These are phyloP conservation scores for Galerina sulciceps DNA, from an alignment of 768 basidiomycete species.

Conservation along the genomic window DNA sequence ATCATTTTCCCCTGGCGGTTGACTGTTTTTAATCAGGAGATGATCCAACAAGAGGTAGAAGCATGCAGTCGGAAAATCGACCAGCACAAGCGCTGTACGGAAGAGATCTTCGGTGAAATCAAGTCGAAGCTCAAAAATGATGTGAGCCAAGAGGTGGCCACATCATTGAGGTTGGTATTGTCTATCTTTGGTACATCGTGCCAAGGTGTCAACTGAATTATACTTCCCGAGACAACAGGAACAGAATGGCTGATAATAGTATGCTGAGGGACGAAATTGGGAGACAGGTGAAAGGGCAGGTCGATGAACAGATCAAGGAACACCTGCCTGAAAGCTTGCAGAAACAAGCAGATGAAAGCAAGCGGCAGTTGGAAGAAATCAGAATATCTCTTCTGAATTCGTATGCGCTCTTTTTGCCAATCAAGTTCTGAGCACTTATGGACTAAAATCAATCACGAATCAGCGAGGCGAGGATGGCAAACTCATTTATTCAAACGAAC, in stretches of 20 bases:
- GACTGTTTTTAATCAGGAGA: conserved; percentile 8
- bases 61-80: conserved; percentile 22
- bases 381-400: conserved; percentile 54
- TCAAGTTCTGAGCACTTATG: neutral
- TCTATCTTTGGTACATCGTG: neutral
- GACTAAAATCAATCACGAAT: neutral
- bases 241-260: conserved; percentile 37
- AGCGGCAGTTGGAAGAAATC: conserved; percentile 45
- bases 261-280: conserved; percentile 44
- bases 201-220: neutral
- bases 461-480: conserved; percentile 54
- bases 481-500: conserved; percentile 43
- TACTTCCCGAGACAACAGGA: neutral
- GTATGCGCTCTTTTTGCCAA: conserved; percentile 38
- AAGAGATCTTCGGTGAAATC: conserved; percentile 12
- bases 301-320: conserved; percentile 51
- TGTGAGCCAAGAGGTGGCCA: conserved; percentile 20
- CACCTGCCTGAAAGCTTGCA: conserved; percentile 52
- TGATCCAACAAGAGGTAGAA: conserved; percentile 17
- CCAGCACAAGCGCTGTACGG: conserved; percentile 19
- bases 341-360: conserved; percentile 47
- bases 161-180: conserved; percentile 16
- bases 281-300: conserved; percentile 47
- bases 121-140: conserved; percentile 16
- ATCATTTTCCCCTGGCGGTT: neutral